phyloP scores from a whole-genome alignment of 345 rosid species.

The Arabis alpina region DNA sequence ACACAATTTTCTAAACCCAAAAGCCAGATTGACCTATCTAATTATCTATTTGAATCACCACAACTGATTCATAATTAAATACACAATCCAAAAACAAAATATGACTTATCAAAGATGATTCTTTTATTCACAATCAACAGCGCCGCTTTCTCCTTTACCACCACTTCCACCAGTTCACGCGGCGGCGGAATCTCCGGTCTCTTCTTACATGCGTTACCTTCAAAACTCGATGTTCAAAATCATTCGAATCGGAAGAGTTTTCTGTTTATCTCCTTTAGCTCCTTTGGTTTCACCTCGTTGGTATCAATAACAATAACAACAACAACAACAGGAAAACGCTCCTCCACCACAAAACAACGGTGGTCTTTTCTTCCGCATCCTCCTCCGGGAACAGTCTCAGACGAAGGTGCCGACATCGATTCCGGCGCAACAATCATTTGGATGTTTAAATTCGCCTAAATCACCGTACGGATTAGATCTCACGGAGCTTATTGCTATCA shows the following conservation, averaged over 20 bases:
- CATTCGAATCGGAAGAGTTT: conserved; percentile 54
- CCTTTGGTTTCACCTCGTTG: conserved; percentile 72
- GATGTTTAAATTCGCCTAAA: conserved; percentile 79
- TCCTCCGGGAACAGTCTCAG: conserved; percentile 26
- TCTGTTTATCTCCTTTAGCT: conserved; percentile 67
- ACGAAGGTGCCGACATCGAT: conserved; percentile 55
- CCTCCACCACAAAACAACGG: conserved; percentile 34
- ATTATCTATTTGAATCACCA: neutral
- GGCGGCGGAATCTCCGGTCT: conserved; percentile 77
- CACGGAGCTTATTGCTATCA: too few species aligned
- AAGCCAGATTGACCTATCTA: neutral
- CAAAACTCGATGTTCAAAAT: conserved; percentile 51
- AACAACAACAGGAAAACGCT: conserved; percentile 32
- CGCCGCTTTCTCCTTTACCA: conserved; percentile 71
- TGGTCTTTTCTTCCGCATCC: conserved; percentile 29
- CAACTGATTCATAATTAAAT: neutral
- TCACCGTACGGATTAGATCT: conserved; percentile 65
- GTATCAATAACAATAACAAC: too few species aligned
- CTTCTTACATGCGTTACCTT: conserved; percentile 76
- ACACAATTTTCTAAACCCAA: conserved; percentile 55
- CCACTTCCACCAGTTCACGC: conserved; percentile 69
- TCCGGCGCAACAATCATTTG: conserved; percentile 62
- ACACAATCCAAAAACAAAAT: neutral
- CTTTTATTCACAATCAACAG: too few species aligned
- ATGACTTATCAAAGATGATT: neutral